phyloP scores from a whole-genome alignment of 768 basidiomycete genomes.

The Filobasidium wieringae region DNA sequence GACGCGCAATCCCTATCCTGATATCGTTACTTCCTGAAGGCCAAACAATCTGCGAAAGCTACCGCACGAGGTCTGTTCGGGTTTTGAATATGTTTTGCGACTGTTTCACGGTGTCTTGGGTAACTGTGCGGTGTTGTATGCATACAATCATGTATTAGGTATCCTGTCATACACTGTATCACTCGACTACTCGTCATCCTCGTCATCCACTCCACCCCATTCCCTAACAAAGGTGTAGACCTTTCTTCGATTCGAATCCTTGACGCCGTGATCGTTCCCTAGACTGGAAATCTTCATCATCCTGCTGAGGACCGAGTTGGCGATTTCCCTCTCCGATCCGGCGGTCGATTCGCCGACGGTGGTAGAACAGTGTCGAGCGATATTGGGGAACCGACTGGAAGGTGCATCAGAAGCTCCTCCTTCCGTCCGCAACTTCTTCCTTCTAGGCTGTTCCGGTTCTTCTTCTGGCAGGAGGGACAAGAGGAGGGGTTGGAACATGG shows the following conservation, averaged over 20 bases:
- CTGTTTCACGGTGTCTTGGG: too few relatives aligned
- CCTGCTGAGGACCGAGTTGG: constrained; percentile 47
- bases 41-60: constrained; percentile 37
- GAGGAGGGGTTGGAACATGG: constrained; percentile 61
- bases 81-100: too few relatives aligned
- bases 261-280: constrained; percentile 48
- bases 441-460: constrained; percentile 29
- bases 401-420: neutral
- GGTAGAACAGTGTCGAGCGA: neutral
- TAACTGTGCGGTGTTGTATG: too few relatives aligned
- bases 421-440: neutral
- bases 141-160: too few relatives aligned
- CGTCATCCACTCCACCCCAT: constrained; percentile 37
- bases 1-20: neutral
- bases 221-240: constrained; percentile 72
- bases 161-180: constrained; percentile 1
- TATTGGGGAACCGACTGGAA: neutral
- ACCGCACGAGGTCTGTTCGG: constrained; percentile 31
- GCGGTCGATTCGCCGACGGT: constrained; percentile 40
- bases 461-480: constrained; percentile 43
- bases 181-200: constrained; percentile 18
- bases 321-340: neutral
- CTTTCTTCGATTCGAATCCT: constrained; percentile 66
- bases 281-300: constrained; percentile 64
- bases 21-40: constrained; percentile 5